phyloP scores from a whole-genome alignment of 495 filamentous ascomycete genomes.

The Hypoxylon cercidicola region DNA sequence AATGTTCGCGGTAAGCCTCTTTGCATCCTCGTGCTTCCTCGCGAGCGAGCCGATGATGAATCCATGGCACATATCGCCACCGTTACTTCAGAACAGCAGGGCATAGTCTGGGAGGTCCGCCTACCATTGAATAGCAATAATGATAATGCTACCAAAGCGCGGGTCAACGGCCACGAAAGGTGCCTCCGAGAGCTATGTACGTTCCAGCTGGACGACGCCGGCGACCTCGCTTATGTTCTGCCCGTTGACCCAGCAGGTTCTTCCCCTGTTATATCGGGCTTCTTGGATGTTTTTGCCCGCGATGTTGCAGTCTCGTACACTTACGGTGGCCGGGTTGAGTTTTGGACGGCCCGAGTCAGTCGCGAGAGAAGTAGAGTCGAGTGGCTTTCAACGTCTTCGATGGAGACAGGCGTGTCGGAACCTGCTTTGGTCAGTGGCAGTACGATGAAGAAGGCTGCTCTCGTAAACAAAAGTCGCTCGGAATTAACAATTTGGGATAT shows the following conservation, averaged over 20 bases:
- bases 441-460: slow-evolving; percentile 85
- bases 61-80: slow-evolving; percentile 77
- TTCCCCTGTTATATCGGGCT: slow-evolving; percentile 74
- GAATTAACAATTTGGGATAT: slow-evolving; percentile 93
- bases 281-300: slow-evolving; percentile 86
- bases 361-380: slow-evolving; percentile 65
- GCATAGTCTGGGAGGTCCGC: slow-evolving; percentile 85
- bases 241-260: slow-evolving; percentile 92
- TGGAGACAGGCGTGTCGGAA: slow-evolving; percentile 80
- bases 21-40: slow-evolving; percentile 82
- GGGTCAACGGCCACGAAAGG: slow-evolving; percentile 48
- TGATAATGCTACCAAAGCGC: slow-evolving; percentile 36
- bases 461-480: slow-evolving; percentile 78
- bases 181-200: slow-evolving; percentile 72
- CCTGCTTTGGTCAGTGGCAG: slow-evolving; percentile 86
- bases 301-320: slow-evolving; percentile 92
- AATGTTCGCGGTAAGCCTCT: slow-evolving; percentile 75
- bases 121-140: slow-evolving; percentile 55
- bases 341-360: slow-evolving; percentile 87
- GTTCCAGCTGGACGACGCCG: slow-evolving; percentile 76
- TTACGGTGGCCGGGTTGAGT: slow-evolving; percentile 75
- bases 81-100: slow-evolving; percentile 82
- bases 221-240: slow-evolving; percentile 83
- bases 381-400: slow-evolving; percentile 85
- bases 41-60: slow-evolving; percentile 62